Evolutionary conservation across 179 eudicot genomes (phyloP), one percentile per base, ranked within the genome.

Genomic region (Spinacia oleracea): DNA sequence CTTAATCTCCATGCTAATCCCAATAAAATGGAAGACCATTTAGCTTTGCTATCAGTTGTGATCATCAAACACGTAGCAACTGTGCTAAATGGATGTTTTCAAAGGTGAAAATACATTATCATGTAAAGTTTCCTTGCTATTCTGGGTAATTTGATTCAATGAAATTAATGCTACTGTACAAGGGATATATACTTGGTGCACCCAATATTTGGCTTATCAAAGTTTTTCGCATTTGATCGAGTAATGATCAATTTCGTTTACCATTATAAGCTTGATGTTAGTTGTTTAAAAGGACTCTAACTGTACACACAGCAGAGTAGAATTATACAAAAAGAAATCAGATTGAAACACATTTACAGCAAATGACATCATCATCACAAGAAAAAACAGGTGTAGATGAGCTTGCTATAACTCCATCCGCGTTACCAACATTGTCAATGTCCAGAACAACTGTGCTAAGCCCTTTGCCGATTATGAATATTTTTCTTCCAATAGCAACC

Each of bases 381-480:
- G 63, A 74, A 45, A 60, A 65, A 76, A 65, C 83, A 42, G 89
- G 82, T 53, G 86, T 83, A 40, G 94, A 89, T 51, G 89, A 83
- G 74, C 91, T 81, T 55, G 89, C 84, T 79, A 85, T 79, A 60
- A 92, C 84, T 77, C 90, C 85, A 65, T 85, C 59, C 8, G 77
- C 74, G 68, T 79, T 80, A 16, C 83, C 75, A 20, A 85, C 79
- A 45, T 76, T 78, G 67, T 70, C 84, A 46, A 92, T 88, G 83
- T 91, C 88, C 81, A 91, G 74, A 53, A 91, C 86, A 79, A 92
- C 90, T 0, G 91, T 89, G 81, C 91, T 84, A 64, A 94, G 91
- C 69, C 94, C 97, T 73, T 80, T 90, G 38, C 96, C 97, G 7
- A 92, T 82, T 12, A 93, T 86, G 82, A 79, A 89, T 4, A 93